These are phyloP conservation scores for Elsinoe ampelina DNA, from an alignment of 2,329 filamentous ascomycete species.

Conservation along the genomic window DNA sequence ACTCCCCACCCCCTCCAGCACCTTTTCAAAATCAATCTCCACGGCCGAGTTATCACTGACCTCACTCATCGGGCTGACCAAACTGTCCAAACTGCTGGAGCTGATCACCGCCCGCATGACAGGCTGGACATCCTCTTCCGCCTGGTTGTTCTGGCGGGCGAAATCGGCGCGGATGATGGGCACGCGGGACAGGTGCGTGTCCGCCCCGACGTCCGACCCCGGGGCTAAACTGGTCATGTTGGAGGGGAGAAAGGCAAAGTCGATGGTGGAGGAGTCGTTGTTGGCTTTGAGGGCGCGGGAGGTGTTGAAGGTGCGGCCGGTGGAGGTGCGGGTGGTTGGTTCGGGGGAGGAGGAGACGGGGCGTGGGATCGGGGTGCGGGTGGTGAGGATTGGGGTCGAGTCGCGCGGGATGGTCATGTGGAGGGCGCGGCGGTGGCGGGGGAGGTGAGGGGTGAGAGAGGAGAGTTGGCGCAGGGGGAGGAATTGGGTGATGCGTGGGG, in stretches of 20 bases:
- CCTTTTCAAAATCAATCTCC: constrained; percentile 47
- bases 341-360: constrained; percentile 30
- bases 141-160: constrained; percentile 11
- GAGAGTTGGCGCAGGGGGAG: constrained; percentile 35
- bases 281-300: constrained; percentile 47
- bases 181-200: background rate
- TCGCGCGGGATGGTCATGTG: constrained; percentile 54
- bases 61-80: constrained; percentile 48
- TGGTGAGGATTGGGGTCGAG: constrained; percentile 43
- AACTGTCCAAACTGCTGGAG: constrained; percentile 33
- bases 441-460: constrained; percentile 23
- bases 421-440: constrained; percentile 37
- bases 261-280: constrained; percentile 51
- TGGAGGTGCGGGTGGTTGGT: constrained; percentile 21
- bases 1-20: constrained; percentile 41
- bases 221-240: constrained; percentile 34
- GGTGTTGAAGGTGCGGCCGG: constrained; percentile 52
- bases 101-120: constrained; percentile 51
- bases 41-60: constrained; percentile 48
- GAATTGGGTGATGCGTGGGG: constrained; percentile 33
- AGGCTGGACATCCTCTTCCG: constrained; percentile 20
- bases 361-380: constrained; percentile 44
- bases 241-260: constrained; percentile 53
- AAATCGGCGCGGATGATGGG: constrained; percentile 14
- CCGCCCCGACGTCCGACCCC: background rate